phyloP scores from a whole-genome alignment of 1,284 basidiomycete genomes.

The Pseudozyma sp. region DNA sequence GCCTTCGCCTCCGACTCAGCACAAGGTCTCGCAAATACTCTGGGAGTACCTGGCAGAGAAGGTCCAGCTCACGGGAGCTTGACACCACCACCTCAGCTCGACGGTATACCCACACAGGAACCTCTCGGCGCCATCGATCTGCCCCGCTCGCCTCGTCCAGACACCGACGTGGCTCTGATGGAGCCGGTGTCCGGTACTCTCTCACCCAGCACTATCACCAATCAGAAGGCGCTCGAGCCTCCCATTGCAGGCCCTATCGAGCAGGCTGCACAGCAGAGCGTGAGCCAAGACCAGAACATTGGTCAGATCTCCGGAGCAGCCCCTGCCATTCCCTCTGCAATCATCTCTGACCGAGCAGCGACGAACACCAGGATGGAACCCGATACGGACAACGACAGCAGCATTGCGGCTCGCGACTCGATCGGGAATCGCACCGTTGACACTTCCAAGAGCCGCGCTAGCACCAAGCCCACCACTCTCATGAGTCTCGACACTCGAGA shows the following conservation, averaged over 20 bases:
- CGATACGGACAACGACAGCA: constrained; percentile 39
- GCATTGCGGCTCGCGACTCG: constrained; percentile 45
- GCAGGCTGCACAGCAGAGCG: not conserved
- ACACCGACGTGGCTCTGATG: constrained; percentile 1
- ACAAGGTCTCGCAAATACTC: constrained; percentile 50
- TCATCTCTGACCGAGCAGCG: constrained; percentile 10
- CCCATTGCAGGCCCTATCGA: not conserved
- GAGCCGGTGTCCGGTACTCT: constrained; percentile 1
- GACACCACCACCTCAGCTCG: constrained; percentile 51
- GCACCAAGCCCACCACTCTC: constrained; percentile 94
- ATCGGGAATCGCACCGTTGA: constrained; percentile 60
- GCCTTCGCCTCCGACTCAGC: constrained; percentile 25
- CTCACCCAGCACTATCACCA: constrained; percentile 14
- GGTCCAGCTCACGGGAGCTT: constrained; percentile 15
- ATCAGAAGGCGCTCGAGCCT: constrained; percentile 15
- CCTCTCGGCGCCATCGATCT: constrained; percentile 50
- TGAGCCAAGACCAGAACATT: not conserved
- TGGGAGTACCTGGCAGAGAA: constrained; percentile 26
- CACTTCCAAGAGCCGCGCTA: constrained; percentile 78
- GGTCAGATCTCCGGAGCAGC: constrained; percentile 7
- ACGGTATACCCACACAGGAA: constrained; percentile 45
- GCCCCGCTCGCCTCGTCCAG: constrained; percentile 31
- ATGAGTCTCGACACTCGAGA: constrained; percentile 79
- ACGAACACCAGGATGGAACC: constrained; percentile 3
- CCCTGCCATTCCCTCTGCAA: constrained; percentile 13